phyloP scores from a whole-genome alignment of 352 stramenopile genomes.

The Saprolegnia diclina region DNA sequence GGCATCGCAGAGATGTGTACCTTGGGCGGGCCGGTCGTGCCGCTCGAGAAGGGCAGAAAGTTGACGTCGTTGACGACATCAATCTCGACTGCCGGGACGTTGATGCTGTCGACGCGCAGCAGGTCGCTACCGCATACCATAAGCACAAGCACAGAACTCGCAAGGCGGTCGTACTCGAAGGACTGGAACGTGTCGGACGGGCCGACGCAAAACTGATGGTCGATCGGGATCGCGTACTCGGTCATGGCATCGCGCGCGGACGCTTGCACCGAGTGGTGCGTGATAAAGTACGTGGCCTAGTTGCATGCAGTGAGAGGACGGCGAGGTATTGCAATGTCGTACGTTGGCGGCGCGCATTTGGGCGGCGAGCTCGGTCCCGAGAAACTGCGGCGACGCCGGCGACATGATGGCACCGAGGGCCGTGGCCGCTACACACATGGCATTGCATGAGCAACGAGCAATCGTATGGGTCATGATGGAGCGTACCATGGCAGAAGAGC shows the following conservation, averaged over 20 bases:
- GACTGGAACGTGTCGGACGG: background rate
- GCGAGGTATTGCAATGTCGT: background rate
- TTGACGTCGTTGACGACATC: slow-evolving; percentile 24
- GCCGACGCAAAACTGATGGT: slow-evolving; percentile 1
- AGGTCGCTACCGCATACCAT: slow-evolving; percentile 31
- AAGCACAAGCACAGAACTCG: too few relatives aligned
- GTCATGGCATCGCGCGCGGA: background rate
- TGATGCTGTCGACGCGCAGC: slow-evolving; percentile 2
- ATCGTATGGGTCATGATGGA: too few relatives aligned
- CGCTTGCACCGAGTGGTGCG: background rate
- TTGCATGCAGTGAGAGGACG: background rate
- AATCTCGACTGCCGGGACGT: background rate
- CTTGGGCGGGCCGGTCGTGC: slow-evolving; percentile 90
- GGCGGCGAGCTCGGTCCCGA: slow-evolving; percentile 32
- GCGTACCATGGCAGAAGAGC: slow-evolving; percentile 41
- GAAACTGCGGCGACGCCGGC: slow-evolving; percentile 51
- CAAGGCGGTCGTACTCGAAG: background rate
- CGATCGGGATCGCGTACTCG: background rate
- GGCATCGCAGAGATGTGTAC: slow-evolving; percentile 28
- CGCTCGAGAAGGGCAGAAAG: slow-evolving; percentile 89
- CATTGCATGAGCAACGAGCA: background rate
- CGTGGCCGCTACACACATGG: slow-evolving; percentile 33
- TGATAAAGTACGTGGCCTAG: slow-evolving; percentile 4
- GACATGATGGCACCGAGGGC: slow-evolving; percentile 51
- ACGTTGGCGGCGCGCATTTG: slow-evolving; percentile 40